Evolutionary conservation across 2,329 filamentous ascomycete species (phyloP).

Genomic region (Pseudogymnoascus sp.): DNA sequence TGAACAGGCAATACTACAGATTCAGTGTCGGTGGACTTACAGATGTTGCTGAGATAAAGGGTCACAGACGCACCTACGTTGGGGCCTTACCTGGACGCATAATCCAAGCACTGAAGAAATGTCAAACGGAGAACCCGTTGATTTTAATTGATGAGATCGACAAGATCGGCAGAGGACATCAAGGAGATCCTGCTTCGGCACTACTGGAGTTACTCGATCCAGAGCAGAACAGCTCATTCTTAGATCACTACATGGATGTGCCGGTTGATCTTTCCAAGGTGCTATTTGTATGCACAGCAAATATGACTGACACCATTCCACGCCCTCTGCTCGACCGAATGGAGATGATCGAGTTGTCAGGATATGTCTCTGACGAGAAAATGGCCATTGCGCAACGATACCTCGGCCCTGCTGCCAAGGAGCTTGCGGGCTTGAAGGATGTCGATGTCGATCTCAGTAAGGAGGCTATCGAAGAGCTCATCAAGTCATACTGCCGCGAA

Average conservation of each 20-base stretch:
- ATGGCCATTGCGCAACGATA: conserved; percentile 96
- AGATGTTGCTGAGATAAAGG: conserved; percentile 98
- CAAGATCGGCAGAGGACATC: conserved; percentile 94
- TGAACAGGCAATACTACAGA: conserved; percentile 95
- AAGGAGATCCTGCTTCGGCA: conserved; percentile 92
- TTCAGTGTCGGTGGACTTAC: conserved; percentile 96
- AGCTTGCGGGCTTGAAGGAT: conserved; percentile 80
- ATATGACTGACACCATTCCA: conserved; percentile 97
- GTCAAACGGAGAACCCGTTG: conserved; percentile 94
- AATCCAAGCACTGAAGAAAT: conserved; percentile 97
- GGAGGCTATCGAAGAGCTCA: conserved; percentile 88
- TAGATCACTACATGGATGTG: conserved; percentile 98
- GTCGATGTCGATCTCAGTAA: conserved; percentile 83
- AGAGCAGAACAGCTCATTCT: conserved; percentile 93
- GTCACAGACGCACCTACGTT: conserved; percentile 91
- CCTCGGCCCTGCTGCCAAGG: conserved; percentile 87
- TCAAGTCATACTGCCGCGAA: conserved; percentile 97
- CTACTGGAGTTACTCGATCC: conserved; percentile 90
- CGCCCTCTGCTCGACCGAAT: conserved; percentile 90
- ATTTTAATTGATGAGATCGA: conserved; percentile 97
- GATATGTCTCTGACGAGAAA: conserved; percentile 97
- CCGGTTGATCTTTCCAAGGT: conserved; percentile 97
- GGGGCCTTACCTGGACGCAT: conserved; percentile 92
- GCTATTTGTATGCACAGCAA: conserved; percentile 95
- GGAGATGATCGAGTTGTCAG: conserved; percentile 94